Evolutionary conservation across 768 basidiomycete species (phyloP).

Genomic region (Erythrobasidium yunnanense): DNA sequence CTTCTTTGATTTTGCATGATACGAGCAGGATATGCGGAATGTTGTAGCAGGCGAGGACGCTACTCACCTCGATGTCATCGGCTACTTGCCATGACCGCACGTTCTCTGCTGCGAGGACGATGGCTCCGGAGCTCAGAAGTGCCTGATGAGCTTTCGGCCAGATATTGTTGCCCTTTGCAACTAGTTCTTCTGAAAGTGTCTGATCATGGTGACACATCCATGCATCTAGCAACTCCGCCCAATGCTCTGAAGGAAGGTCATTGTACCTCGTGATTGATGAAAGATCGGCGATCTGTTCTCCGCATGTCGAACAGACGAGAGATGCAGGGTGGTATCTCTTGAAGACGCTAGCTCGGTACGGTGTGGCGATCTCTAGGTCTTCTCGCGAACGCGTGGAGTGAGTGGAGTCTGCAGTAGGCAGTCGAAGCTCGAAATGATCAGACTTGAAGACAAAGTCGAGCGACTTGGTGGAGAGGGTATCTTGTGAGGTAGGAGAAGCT

Average conservation of each 20-base stretch:
- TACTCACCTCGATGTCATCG: slow-evolving; percentile 52
- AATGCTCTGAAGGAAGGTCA: slow-evolving; percentile 88
- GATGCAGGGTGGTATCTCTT: slow-evolving; percentile 50
- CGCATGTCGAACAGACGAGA: slow-evolving; percentile 70
- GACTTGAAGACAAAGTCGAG: neutral
- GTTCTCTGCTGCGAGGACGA: slow-evolving; percentile 60
- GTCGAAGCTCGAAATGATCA: slow-evolving; percentile 21
- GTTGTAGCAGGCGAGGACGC: neutral
- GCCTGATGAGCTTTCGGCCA: slow-evolving; percentile 65
- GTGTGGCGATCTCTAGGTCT: slow-evolving; percentile 37
- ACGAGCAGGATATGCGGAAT: slow-evolving; percentile 42
- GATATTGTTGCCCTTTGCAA: slow-evolving; percentile 56
- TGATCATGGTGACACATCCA: slow-evolving; percentile 98
- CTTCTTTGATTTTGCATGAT: slow-evolving; percentile 44
- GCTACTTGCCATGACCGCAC: slow-evolving; percentile 46
- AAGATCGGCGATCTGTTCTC: slow-evolving; percentile 54
- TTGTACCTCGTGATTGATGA: slow-evolving; percentile 52
- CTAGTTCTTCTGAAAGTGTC: slow-evolving; percentile 60
- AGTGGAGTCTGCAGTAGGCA: slow-evolving; percentile 45
- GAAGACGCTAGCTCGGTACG: slow-evolving; percentile 61
- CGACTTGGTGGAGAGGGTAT: neutral
- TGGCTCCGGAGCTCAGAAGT: slow-evolving; percentile 79
- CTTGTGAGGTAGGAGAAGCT: neutral
- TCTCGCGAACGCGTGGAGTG: slow-evolving; percentile 38
- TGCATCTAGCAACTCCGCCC: slow-evolving; percentile 91